Percentiles rank a stretch among this genome's conserved stretches.
Conservation (phyloP, 2,329 filamentous ascomycete genomes). For the Phialophora macrospora region DNA sequence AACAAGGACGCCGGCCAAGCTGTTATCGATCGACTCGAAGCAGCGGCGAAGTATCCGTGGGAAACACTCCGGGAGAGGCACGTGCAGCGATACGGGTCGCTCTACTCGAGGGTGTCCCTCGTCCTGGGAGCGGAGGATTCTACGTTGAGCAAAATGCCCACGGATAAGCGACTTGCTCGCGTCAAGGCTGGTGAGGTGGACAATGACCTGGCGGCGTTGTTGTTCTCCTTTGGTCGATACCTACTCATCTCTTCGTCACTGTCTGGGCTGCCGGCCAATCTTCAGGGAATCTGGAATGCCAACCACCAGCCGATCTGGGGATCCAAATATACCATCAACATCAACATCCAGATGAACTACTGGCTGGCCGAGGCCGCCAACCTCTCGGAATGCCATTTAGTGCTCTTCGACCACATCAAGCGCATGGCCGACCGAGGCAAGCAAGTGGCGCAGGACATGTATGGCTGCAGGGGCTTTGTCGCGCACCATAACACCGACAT, state of each 20-base stretch:
- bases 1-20: conserved; percentile 13
- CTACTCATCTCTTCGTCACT: conserved; percentile 62
- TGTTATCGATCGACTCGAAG: conserved; percentile 11
- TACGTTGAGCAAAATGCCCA: conserved; percentile 3
- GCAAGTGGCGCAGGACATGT: conserved; percentile 58
- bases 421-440: conserved; percentile 14
- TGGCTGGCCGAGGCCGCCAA: conserved; percentile 62
- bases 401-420: conserved; percentile 23
- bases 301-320: conserved; percentile 55
- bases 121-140: neutral
- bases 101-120: conserved; percentile 10
- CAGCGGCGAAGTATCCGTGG: conserved; percentile 14
- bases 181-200: conserved; percentile 44
- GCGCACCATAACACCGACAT: conserved; percentile 64
- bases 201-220: conserved; percentile 58
- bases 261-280: conserved; percentile 59
- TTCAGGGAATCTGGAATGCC: conserved; percentile 63
- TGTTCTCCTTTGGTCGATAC: conserved; percentile 61
- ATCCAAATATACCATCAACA: conserved; percentile 63
- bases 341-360: conserved; percentile 67
- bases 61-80: conserved; percentile 1
- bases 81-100: conserved; percentile 5
- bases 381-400: conserved; percentile 45
- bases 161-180: conserved; percentile 30
- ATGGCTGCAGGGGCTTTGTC: conserved; percentile 61